Conservation (phyloP, 768 basidiomycete genomes). For the Termitomyces bulborhizus region DNA sequence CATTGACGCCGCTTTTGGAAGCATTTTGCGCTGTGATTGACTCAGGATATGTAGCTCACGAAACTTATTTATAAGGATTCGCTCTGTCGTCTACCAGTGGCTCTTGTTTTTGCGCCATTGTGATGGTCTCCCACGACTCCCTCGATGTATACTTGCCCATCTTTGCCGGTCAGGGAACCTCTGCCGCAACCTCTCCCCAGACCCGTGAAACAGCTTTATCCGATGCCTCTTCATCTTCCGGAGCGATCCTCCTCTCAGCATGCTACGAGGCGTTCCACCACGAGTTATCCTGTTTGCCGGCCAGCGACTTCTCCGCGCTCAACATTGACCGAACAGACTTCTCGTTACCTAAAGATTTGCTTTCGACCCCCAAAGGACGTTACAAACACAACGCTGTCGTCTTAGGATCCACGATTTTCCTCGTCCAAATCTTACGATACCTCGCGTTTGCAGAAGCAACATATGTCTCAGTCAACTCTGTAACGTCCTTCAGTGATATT, state of each 20-base stretch:
- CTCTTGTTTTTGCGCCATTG: neutral
- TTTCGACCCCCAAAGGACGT: constrained; percentile 25
- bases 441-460: constrained; percentile 29
- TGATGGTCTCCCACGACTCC: constrained; percentile 5
- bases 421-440: constrained; percentile 48
- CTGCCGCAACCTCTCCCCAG: constrained; percentile 22
- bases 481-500: constrained; percentile 21
- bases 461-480: constrained; percentile 11
- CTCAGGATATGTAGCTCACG: constrained; percentile 13
- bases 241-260: constrained; percentile 39
- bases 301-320: constrained; percentile 23
- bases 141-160: constrained; percentile 34
- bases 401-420: constrained; percentile 41
- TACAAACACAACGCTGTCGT: constrained; percentile 42
- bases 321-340: constrained; percentile 44
- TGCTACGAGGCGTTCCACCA: constrained; percentile 43
- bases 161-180: constrained; percentile 53
- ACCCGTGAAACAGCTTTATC: constrained; percentile 31
- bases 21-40: constrained; percentile 8
- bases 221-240: constrained; percentile 35
- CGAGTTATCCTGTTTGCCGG: constrained; percentile 43
- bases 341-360: constrained; percentile 27
- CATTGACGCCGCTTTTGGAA: constrained; percentile 14
- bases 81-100: constrained; percentile 2
- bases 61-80: constrained; percentile 13